These are phyloP conservation scores for Beauveria brongniartii DNA, from an alignment of 2,329 filamentous ascomycete species.

Conservation along the genomic window DNA sequence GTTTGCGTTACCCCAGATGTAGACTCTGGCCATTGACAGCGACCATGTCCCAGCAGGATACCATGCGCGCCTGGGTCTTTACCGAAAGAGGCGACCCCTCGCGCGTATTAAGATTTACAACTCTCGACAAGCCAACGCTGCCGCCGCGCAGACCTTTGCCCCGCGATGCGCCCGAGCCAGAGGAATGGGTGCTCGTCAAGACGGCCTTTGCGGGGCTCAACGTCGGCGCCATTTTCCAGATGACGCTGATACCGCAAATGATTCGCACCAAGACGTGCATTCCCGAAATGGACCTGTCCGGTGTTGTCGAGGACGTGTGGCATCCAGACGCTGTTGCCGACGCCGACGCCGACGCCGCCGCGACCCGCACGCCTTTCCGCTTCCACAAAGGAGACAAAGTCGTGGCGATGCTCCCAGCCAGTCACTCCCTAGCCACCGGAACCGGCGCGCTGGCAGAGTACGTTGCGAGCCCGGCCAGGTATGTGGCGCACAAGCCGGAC, in stretches of 20 bases:
- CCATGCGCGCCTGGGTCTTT: constrained; percentile 22
- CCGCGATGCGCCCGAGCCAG: constrained; percentile 18
- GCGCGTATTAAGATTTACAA: constrained; percentile 20
- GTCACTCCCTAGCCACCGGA: constrained; percentile 24
- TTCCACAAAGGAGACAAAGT: constrained; percentile 26
- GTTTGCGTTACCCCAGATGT: background rate
- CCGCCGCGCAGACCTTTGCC: constrained; percentile 22
- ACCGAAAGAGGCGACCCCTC: constrained; percentile 21
- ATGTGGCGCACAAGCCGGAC: constrained; percentile 25
- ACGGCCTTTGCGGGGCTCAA: constrained; percentile 38
- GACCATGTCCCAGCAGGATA: background rate
- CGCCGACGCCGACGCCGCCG: background rate
- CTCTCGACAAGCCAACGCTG: constrained; percentile 17
- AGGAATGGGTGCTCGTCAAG: constrained; percentile 32
- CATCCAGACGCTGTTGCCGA: constrained; percentile 15
- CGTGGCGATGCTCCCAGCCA: constrained; percentile 31
- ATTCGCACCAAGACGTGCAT: constrained; percentile 27
- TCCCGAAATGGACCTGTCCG: constrained; percentile 37
- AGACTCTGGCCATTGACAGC: background rate
- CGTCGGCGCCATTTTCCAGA: constrained; percentile 33
- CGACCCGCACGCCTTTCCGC: constrained; percentile 4
- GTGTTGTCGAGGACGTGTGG: constrained; percentile 30
- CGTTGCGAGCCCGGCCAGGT: constrained; percentile 27
- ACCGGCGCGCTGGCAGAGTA: constrained; percentile 33
- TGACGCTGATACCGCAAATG: constrained; percentile 32